These are phyloP conservation scores for Picea abies DNA, from an alignment of 83 land plant genomes.

Conservation along the genomic window DNA sequence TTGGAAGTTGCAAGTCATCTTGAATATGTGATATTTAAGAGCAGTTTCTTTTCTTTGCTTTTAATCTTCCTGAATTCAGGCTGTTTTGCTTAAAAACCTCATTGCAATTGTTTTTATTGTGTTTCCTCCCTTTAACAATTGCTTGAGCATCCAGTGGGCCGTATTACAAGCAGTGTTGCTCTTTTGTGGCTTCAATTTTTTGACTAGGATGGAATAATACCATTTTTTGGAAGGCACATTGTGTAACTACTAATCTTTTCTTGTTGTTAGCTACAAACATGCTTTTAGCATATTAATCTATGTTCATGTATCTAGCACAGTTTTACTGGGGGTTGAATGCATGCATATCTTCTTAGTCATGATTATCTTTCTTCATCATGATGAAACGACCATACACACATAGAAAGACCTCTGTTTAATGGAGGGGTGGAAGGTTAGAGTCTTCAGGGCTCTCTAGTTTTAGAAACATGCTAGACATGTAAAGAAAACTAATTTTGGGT, in stretches of 20 bases:
- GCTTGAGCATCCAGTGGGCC: neutral
- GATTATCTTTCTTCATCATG: neutral
- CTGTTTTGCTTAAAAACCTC: neutral
- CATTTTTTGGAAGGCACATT: neutral
- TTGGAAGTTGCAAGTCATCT: neutral
- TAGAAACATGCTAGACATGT: neutral
- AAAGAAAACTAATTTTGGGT: neutral
- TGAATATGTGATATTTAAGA: neutral
- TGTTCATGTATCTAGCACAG: neutral
- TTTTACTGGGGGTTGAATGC: neutral
- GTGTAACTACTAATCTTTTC: too few relatives aligned
- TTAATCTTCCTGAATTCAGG: neutral
- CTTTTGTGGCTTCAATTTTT: neutral
- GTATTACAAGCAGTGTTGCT: neutral
- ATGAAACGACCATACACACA: neutral
- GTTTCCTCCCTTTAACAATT: neutral
- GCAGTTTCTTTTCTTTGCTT: neutral
- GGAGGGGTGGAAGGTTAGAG: neutral
- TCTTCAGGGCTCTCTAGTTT: neutral
- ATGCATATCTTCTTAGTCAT: neutral
- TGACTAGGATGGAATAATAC: neutral
- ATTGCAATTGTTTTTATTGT: neutral
- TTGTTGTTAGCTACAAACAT: too few relatives aligned
- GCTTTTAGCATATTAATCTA: neutral
- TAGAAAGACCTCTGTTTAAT: neutral